Conservation (phyloP, 306 rosid genomes). For the Chamaecrista fasciculata region DNA sequence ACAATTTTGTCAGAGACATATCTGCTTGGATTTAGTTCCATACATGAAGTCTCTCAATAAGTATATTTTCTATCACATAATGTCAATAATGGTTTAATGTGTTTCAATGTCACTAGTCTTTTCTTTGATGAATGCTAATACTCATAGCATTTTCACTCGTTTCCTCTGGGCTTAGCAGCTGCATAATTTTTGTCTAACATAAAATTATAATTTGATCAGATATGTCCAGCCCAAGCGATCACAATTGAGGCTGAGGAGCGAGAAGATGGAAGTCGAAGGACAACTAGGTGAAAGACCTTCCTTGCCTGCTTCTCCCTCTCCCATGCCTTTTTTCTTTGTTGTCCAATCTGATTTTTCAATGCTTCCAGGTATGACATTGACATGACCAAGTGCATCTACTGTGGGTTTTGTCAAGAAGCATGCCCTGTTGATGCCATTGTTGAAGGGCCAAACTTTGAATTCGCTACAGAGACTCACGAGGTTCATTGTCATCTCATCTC, state of each 20-base stretch:
- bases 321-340: not conserved
- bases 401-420: constrained; percentile 99
- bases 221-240: constrained; percentile 98
- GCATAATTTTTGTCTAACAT: constrained; percentile 19
- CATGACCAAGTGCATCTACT: constrained; percentile 99
- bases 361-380: constrained; percentile 93
- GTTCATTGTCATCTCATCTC: constrained; percentile 37
- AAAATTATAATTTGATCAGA: constrained; percentile 37
- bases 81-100: not conserved
- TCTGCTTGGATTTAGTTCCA: not conserved
- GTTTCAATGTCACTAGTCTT: not conserved
- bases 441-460: constrained; percentile 98
- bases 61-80: not conserved
- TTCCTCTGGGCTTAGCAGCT: not conserved
- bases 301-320: not conserved
- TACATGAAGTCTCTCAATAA: constrained; percentile 7
- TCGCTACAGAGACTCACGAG: constrained; percentile 97
- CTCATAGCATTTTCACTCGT: not conserved
- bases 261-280: constrained; percentile 99
- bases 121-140: not conserved
- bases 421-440: constrained; percentile 99
- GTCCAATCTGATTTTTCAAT: constrained; percentile 22
- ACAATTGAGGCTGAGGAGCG: constrained; percentile 99
- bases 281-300: constrained; percentile 68
- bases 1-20: not conserved